A percentile compares a stretch with the other conserved stretches of the same genome.
Conservation (phyloP, 2,329 filamentous ascomycete species). For the Cladosporium sp. region DNA sequence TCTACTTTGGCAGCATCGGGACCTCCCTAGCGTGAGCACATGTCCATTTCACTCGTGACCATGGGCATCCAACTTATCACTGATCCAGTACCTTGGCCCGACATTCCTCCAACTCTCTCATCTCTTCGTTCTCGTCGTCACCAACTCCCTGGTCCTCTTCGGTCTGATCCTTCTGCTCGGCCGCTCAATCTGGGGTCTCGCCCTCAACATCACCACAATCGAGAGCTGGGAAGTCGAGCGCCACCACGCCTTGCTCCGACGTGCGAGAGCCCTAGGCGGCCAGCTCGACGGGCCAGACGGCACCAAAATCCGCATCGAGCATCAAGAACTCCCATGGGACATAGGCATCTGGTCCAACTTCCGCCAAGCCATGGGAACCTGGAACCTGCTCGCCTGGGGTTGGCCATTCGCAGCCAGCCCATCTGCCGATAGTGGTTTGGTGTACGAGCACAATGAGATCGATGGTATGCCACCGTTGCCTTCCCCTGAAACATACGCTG, state of each 20-base stretch:
- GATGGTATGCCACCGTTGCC: constrained; percentile 49
- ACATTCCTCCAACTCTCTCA: constrained; percentile 54
- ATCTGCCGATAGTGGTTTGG: constrained; percentile 47
- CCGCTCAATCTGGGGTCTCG: constrained; percentile 58
- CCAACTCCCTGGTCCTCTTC: constrained; percentile 57
- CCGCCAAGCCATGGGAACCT: constrained; percentile 68
- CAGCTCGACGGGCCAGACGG: constrained; percentile 55
- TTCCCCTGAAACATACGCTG: background rate
- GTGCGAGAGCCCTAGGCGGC: constrained; percentile 50
- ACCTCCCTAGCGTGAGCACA: constrained; percentile 58
- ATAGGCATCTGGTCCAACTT: constrained; percentile 71
- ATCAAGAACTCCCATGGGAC: constrained; percentile 78
- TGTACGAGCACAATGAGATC: constrained; percentile 72
- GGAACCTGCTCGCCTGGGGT: constrained; percentile 64
- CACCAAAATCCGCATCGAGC: constrained; percentile 50
- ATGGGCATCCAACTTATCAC: background rate
- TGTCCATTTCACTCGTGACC: background rate
- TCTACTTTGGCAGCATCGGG: constrained; percentile 60
- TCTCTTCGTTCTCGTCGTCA: constrained; percentile 57
- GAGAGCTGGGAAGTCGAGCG: constrained; percentile 66
- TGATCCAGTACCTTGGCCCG: constrained; percentile 63
- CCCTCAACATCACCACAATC: constrained; percentile 73
- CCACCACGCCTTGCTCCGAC: constrained; percentile 42
- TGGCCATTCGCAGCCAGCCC: constrained; percentile 59
- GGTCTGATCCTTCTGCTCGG: constrained; percentile 61